Base-by-base conservation (phyloP, 768 basidiomycete species). In the Pleurotus platypus region DNA sequence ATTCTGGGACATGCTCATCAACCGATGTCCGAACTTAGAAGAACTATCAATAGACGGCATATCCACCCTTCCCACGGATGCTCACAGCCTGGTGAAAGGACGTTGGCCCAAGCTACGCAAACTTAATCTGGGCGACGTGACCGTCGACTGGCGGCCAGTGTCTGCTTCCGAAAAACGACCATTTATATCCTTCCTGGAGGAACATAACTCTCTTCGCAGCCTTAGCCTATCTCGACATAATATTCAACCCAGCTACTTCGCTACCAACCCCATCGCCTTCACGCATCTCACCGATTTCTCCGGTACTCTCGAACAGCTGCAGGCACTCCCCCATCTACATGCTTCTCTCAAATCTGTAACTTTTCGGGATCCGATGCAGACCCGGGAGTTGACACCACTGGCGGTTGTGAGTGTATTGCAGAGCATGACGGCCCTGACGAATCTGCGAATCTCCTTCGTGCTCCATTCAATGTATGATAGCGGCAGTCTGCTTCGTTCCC, bases 401-500 rank as follows among this genome's bases (percentile, higher is more conserved):
- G 74, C 81, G 4, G 75, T 90, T 2, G 80, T 84, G 3, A 75
- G 77, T 38, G 71, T 87, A n/a, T 77, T 91, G 22, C 75, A 80
- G 58, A 77, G 78, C 48, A 64, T 90, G 18, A 77, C 78, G 16
- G 73, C 74, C 4, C 76, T 91, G 22, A 78, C 74, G 11, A 78
- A 82, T 40, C 74, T 91, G 56, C 83, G 78, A 54, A 80, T 90
- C 43, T 74, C 81, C 13, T 90, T 90, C 64, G 78, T 81, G 39
- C 78, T 90, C 49, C 86, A 90, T 63, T 84, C 84, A 1, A 83
- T 84, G 63, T 90, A 90, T 63, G 89, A 91, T 61, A 85, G 86
- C 63, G 85, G 82, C 24, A 84, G 84, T 61, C 72, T 90, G 57
- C 74, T 91, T 35, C 81, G 86, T 46, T 84, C 85, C 3, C 78